Conservation (phyloP, 495 filamentous ascomycete species). For the Penicillium crystallinum region DNA sequence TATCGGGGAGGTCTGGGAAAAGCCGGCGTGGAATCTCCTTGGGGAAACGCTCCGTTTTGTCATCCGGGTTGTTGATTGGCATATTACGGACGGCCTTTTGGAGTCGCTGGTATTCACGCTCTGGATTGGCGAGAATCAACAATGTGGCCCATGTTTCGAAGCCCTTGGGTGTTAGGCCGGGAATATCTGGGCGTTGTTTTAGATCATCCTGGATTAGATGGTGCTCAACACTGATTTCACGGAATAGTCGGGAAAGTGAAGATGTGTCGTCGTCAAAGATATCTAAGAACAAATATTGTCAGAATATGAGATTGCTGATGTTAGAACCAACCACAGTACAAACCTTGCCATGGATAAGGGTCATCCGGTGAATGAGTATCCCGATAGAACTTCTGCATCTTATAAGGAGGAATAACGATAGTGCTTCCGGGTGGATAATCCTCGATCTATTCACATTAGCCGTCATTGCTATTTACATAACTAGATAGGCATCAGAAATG, state of each 20-base stretch:
- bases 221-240: conserved; percentile 71
- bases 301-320: background rate
- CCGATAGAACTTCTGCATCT: conserved; percentile 74
- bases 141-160: conserved; percentile 74
- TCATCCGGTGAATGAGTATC: conserved; percentile 59
- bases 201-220: conserved; percentile 66
- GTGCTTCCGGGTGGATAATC: conserved; percentile 67
- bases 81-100: conserved; percentile 66
- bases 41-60: conserved; percentile 69
- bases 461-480: background rate
- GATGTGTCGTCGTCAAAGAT: conserved; percentile 34
- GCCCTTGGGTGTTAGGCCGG: conserved; percentile 72
- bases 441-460: conserved; percentile 57
- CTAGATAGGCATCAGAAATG: background rate
- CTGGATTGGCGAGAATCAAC: conserved; percentile 71
- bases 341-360: conserved; percentile 61
- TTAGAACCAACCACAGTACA: conserved; percentile 6
- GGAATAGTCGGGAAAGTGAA: conserved; percentile 63
- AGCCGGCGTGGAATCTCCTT: conserved; percentile 71
- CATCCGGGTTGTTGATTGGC: conserved; percentile 69
- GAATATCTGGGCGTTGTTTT: conserved; percentile 59
- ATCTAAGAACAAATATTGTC: conserved; percentile 23
- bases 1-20: conserved; percentile 51
- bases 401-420: conserved; percentile 74
- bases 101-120: conserved; percentile 69